Base-by-base conservation (phyloP, 192 early-diverging fungal species). In the Ambispora gerdemannii region DNA sequence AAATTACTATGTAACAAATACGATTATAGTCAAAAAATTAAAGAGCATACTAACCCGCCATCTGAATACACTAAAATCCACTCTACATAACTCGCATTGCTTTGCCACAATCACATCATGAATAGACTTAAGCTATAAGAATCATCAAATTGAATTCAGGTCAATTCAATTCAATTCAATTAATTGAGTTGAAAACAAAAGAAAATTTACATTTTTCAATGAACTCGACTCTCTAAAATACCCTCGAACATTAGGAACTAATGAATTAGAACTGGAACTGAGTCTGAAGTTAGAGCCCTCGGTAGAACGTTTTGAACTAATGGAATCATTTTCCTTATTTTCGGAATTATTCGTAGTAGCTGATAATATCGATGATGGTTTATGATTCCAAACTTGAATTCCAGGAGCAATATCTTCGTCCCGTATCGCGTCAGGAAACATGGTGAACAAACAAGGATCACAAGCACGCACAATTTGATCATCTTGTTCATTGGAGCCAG, bases 381-480 rank as follows among this genome's bases (percentile, higher is more conserved):
- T n/a, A n/a, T n/a, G 38, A 22, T 70, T 56, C 68, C 53, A 70
- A 11, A 70, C 56, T 31, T 60, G 68, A 60, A 59, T 60, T 30
- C 75, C 31, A 53, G 67, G 20, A 51, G 65, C 20, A 30, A 70
- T 0, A 38, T 56, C 38, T 73, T 74, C 24, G 55, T 28, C 11
- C 70, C 67, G 3, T 20, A 32, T 25, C 43, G 32, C 79, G 25
- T 80, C 79, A 0, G 79, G 79, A 50, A 77, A 77, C 79, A 80
- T 80, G 32, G 71, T 77, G 15, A 73, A 73, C 10, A 77, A 73
- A 50, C 79, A 80, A 2, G 75, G 69, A 47, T 80, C 79, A 31
- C 79, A 80, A 11, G 79, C 79, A n/a, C 79, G 60, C 6, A 72
- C 79, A 43, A 68, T 30, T 47, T 76, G 75, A 66, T 80, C 79